These are phyloP conservation scores for Penicillium daleae DNA, from an alignment of 495 filamentous ascomycete species.

Conservation along the genomic window DNA sequence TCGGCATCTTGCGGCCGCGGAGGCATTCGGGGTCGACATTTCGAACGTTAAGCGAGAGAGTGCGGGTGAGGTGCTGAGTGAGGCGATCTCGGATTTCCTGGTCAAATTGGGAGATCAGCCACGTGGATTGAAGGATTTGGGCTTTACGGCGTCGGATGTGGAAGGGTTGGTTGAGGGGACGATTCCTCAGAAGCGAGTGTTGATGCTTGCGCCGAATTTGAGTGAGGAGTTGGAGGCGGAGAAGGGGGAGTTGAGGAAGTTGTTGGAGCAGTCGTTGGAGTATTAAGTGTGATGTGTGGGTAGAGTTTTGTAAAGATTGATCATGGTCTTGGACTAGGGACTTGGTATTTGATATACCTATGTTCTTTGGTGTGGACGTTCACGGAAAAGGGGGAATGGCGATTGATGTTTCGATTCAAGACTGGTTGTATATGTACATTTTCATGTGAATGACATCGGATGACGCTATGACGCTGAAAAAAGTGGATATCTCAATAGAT, in stretches of 20 bases:
- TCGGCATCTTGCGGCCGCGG: conserved; percentile 84
- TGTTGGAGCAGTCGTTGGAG: conserved; percentile 70
- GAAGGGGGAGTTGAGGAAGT: conserved; percentile 63
- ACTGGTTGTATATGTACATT: conserved; percentile 10
- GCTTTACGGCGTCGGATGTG: conserved; percentile 74
- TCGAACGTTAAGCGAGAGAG: conserved; percentile 81
- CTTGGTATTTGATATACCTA: not conserved
- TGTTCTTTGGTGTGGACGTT: not conserved
- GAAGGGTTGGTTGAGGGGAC: conserved; percentile 89
- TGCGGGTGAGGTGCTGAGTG: conserved; percentile 83
- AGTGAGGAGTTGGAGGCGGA: conserved; percentile 64
- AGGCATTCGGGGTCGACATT: conserved; percentile 88
- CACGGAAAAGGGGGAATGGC: not conserved
- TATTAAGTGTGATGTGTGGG: conserved; percentile 40
- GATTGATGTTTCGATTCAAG: not conserved
- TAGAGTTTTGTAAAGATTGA: not conserved
- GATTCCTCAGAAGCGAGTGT: conserved; percentile 83
- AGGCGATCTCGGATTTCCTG: conserved; percentile 80
- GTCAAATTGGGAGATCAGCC: conserved; percentile 87
- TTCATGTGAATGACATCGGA: not conserved
- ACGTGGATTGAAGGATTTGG: conserved; percentile 78
- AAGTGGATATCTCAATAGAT: conserved; percentile 15
- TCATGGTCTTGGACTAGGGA: not conserved
- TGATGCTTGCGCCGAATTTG: conserved; percentile 88
- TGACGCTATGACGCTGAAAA: not conserved